Evolutionary conservation across 257 asterid species (phyloP).

Genomic region (Leonotis leonurus): DNA sequence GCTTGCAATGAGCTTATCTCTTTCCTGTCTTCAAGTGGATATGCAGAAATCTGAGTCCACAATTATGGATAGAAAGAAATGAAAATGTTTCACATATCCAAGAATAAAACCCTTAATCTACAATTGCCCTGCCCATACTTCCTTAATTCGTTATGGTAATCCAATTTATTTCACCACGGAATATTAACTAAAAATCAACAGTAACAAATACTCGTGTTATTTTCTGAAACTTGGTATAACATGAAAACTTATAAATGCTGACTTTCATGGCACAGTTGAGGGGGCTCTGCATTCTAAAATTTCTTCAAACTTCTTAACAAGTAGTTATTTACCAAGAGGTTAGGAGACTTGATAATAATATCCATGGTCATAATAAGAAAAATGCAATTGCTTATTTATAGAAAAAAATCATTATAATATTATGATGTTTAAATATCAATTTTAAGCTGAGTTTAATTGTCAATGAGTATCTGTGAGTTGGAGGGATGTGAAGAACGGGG

Average conservation of each 20-base stretch:
- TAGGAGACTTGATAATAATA: neutral
- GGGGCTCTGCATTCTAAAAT: neutral
- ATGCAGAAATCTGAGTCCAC: slow-evolving; percentile 35
- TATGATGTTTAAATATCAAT: neutral
- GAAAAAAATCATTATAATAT: neutral
- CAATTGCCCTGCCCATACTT: neutral
- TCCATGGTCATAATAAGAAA: neutral
- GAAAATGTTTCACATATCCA: neutral
- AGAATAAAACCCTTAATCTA: slow-evolving; percentile 1
- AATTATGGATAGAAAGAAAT: slow-evolving; percentile 3
- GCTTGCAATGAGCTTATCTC: slow-evolving; percentile 57
- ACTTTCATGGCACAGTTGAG: neutral
- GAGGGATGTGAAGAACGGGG: neutral
- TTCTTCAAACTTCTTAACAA: neutral
- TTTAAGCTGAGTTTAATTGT: neutral
- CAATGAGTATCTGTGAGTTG: neutral
- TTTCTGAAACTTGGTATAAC: neutral
- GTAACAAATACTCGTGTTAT: neutral
- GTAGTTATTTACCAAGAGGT: neutral
- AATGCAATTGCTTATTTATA: neutral
- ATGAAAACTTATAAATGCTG: neutral
- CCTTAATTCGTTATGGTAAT: neutral
- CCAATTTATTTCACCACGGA: neutral
- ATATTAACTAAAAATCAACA: neutral
- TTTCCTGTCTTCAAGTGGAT: slow-evolving; percentile 80